Base-by-base conservation (phyloP, 345 rosid species). In the Aquilaria sinensis region DNA sequence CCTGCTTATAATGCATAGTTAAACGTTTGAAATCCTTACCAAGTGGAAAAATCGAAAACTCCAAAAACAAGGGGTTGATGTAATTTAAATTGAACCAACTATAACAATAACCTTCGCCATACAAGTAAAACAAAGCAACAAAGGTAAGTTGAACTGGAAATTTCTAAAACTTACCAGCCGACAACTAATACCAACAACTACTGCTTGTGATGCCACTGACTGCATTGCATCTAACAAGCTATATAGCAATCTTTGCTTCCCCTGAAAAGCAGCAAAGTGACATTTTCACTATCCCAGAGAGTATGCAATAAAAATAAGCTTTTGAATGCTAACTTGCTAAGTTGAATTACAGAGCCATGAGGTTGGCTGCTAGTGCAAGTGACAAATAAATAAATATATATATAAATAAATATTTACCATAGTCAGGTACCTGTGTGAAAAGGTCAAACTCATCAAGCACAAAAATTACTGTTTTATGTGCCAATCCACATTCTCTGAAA, bases 181-280 rank as follows among this genome's bases (percentile, higher is more conserved):
- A 69, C 89, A 84, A 73, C 97, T 88, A 58, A 86, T 75, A 52
- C 97, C 97, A 64, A 93, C 66, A 45, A 88, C 86, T 65, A 90
- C 87, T 73, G 95, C 97, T 78, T 93, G 97, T 62, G 98, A 93
- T 62, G 83, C 73, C 56, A 90, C 88, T 41, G 92, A 79, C 70
- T 90, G 97, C 96, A 90, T 85, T n/a, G 97, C 97, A 71, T 93
- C 99, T 67, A 90, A 74, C 75, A 93, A 74, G 70, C 92, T 84
- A 78, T 90, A 90, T 29, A 86, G 90, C 60, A 93, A 71, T 57
- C 92, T 76, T 70, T 93, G 99, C 70, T 90, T 93, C 60, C 96
- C 95, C 97, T 90, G 76, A 61, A 80, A 60, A 71, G 45, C 47
- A 52, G 32, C 12, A 69, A 31, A 4, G 43, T 37, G 5, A 37